Evolutionary conservation across 2,329 filamentous ascomycete genomes (phyloP), one percentile per base, ranked within the genome.

Genomic region (Aspergillus sp.): DNA sequence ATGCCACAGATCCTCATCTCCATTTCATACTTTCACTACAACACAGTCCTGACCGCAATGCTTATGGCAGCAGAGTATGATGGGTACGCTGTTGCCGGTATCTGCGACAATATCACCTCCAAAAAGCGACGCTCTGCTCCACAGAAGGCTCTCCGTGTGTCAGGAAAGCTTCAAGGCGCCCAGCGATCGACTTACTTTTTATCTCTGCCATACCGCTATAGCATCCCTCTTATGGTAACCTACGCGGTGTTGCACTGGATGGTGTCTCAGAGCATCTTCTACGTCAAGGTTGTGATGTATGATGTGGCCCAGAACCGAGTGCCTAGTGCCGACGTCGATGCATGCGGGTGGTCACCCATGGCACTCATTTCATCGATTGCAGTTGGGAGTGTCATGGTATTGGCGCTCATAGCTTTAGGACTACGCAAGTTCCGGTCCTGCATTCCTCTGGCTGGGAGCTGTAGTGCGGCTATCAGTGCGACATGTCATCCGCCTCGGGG

Each of bases 111-210:
- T 2, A n/a, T 26, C 22, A 22, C 7, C 10, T 8, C 33, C 2
- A 20, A 20, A 10, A 40, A 47, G 19, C 45, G 32, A n/a, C 33
- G 13, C 2, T 7, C 32, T 3, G 6, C 14, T 1, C 17, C 7
- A 80, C 83, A 60, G 3, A 77, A 77, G 45, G 49, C 71, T 0
- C 61, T 79, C 3, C 70, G 76, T 2, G 76, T 79, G 0, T 74
- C 72, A 0, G 63, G 69, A 35, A 4, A 14, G 46, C 76, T 72
- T 9, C 42, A 45, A 14, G 73, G 71, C 3, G 57, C 65, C 7
- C 76, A 80, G 56, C 63, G 71, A 3, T 72, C 70, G 0, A 75
- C 69, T 2, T 78, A 77, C 53, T 76, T 68, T 50, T 70, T 80
- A 1, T 67, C 66, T 2, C 58, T 80, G 1, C 76, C 76, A 0